These are phyloP conservation scores for Liquidambar formosana DNA, from an alignment of 164 flowering plant species.

Conservation along the genomic window DNA sequence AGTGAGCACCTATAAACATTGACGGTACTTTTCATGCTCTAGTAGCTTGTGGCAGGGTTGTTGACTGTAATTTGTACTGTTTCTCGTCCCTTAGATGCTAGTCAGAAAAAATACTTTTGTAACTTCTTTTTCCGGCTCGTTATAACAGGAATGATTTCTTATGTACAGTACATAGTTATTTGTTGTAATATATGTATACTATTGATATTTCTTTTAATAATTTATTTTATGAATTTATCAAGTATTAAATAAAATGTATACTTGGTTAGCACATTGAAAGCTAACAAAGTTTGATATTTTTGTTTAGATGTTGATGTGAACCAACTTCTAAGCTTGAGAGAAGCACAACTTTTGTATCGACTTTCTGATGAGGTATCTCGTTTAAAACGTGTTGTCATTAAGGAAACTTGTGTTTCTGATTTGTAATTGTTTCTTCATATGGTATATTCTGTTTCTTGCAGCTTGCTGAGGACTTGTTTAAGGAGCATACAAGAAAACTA, in stretches of 20 bases:
- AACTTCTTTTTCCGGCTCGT: not conserved
- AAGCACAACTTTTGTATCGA: slow-evolving; percentile 60
- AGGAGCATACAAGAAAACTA: slow-evolving; percentile 70
- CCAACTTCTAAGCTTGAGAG: slow-evolving; percentile 65
- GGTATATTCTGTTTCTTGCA: slow-evolving; percentile 32
- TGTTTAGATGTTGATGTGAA: slow-evolving; percentile 56
- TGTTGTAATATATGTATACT: too few species aligned
- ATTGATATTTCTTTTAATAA: too few species aligned
- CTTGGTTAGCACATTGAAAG: not conserved
- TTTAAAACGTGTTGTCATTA: not conserved
- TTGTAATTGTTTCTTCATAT: slow-evolving; percentile 5
- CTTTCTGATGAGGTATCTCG: slow-evolving; percentile 87
- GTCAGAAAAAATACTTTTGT: not conserved
- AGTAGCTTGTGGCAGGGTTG: not conserved
- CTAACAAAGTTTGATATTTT: not conserved
- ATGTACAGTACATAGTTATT: too few species aligned
- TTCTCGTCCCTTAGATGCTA: not conserved
- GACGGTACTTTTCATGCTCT: too few species aligned
- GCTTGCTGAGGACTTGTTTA: slow-evolving; percentile 89
- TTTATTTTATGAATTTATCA: too few species aligned
- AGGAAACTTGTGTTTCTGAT: not conserved
- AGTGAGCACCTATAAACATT: too few species aligned
- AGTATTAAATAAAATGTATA: not conserved
- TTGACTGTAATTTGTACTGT: not conserved
- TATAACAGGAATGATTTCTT: not conserved